These are phyloP conservation scores for Aspergillus steynii DNA, from an alignment of 495 filamentous ascomycete species.

Conservation along the genomic window DNA sequence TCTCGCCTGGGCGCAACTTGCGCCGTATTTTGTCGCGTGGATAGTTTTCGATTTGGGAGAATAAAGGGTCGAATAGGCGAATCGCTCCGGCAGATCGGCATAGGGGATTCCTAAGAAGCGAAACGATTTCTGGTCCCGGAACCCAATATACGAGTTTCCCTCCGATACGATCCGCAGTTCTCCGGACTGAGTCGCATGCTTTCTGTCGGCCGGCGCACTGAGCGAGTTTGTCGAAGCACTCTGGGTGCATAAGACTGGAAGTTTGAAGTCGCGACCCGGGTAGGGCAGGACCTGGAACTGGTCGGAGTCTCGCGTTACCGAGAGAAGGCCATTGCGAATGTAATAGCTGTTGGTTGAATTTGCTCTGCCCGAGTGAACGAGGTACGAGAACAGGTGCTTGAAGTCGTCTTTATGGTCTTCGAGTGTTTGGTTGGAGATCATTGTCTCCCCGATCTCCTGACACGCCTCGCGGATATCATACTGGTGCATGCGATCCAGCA, in stretches of 20 bases:
- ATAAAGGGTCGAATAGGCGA: constrained; percentile 40
- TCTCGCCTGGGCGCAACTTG: constrained; percentile 38
- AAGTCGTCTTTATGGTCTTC: constrained; percentile 38
- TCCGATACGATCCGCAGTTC: constrained; percentile 32
- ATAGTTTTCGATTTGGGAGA: constrained; percentile 35
- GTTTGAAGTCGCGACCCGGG: constrained; percentile 17
- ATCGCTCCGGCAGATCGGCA: constrained; percentile 41
- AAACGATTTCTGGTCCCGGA: constrained; percentile 48
- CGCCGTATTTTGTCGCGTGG: constrained; percentile 39
- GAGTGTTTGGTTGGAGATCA: constrained; percentile 36
- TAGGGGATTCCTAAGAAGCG: constrained; percentile 51
- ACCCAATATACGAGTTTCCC: constrained; percentile 43
- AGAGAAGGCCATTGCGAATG: constrained; percentile 34
- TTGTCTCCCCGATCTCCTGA: constrained; percentile 39
- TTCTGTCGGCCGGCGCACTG: constrained; percentile 16
- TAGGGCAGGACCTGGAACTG: constrained; percentile 19
- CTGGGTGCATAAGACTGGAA: constrained; percentile 47
- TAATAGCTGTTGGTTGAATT: constrained; percentile 27
- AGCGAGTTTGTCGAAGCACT: constrained; percentile 23
- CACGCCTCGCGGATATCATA: constrained; percentile 38
- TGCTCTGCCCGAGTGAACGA: constrained; percentile 28
- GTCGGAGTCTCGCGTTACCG: constrained; percentile 14
- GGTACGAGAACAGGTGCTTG: constrained; percentile 34
- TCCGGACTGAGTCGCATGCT: constrained; percentile 24
- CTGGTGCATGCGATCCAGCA: constrained; percentile 36